These are phyloP conservation scores for Cyphellophora attinorum DNA, from an alignment of 2,329 filamentous ascomycete genomes.

Conservation along the genomic window DNA sequence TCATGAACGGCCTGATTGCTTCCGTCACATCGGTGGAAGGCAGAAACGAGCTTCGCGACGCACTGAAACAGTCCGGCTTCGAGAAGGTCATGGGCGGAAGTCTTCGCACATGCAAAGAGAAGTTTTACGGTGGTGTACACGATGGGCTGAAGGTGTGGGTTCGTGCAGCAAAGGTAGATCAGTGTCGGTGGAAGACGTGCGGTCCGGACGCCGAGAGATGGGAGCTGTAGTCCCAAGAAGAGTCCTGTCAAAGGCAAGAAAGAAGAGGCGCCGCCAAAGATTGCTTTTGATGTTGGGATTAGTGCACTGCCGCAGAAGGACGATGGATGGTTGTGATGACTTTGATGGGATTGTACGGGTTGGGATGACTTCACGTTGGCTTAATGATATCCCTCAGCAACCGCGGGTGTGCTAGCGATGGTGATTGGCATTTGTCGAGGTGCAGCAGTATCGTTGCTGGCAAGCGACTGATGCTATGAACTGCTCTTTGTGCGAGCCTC, in stretches of 20 bases:
- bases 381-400: no score
- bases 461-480: no score
- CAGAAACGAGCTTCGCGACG: conserved; percentile 68
- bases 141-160: conserved; percentile 86
- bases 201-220: conserved; percentile 41
- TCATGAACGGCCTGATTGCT: conserved; percentile 82
- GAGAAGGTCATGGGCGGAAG: conserved; percentile 81
- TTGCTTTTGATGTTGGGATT: conserved; percentile 40
- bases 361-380: no score
- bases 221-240: conserved; percentile 29
- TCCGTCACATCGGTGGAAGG: conserved; percentile 60
- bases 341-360: no score
- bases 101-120: conserved; percentile 88
- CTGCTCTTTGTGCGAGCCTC: no score
- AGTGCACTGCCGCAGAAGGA: conserved; percentile 8
- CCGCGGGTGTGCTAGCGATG: no score
- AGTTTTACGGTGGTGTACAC: conserved; percentile 90
- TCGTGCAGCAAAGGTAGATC: conserved; percentile 74
- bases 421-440: no score
- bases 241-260: conserved; percentile 42
- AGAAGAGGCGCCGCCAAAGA: conserved; percentile 47
- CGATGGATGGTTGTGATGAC: conserved; percentile 15
- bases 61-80: conserved; percentile 75
- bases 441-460: no score
- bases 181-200: conserved; percentile 74